Conservation (phyloP, 495 filamentous ascomycete species). For the Hypoxylon trugodes region DNA sequence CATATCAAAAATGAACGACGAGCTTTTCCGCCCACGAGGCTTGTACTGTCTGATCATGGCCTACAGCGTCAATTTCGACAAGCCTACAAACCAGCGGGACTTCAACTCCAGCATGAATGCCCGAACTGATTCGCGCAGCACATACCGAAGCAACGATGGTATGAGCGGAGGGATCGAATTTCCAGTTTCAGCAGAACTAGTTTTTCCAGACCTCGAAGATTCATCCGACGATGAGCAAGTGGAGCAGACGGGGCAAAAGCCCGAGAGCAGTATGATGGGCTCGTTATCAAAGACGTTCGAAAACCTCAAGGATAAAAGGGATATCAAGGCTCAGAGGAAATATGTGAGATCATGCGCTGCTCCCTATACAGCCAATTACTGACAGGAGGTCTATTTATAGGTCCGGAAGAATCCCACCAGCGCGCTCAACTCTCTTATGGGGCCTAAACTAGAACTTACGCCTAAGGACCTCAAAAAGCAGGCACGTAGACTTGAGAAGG, state of each 20-base stretch:
- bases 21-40: conserved; percentile 66
- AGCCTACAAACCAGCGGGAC: conserved; percentile 17
- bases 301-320: conserved; percentile 5
- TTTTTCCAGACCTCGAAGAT: conserved; percentile 38
- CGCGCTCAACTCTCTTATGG: conserved; percentile 14
- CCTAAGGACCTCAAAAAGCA: conserved; percentile 27
- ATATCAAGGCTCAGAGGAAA: conserved; percentile 30
- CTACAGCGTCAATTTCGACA: conserved; percentile 46
- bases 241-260: background rate
- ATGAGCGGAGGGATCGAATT: conserved; percentile 39
- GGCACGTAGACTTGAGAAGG: conserved; percentile 10
- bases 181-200: conserved; percentile 37
- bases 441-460: conserved; percentile 25
- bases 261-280: conserved; percentile 19
- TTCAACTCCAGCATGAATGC: conserved; percentile 12
- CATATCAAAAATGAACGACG: conserved; percentile 64
- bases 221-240: conserved; percentile 1
- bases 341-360: conserved; percentile 11
- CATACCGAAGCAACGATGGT: conserved; percentile 34
- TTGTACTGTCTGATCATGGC: conserved; percentile 69
- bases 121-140: background rate
- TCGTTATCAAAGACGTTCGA: conserved; percentile 12
- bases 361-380: background rate
- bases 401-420: conserved; percentile 19
- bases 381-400: conserved; percentile 1